Evolutionary conservation across 2,329 filamentous ascomycete species (phyloP).

Genomic region (Ceratocystis ficicola): DNA sequence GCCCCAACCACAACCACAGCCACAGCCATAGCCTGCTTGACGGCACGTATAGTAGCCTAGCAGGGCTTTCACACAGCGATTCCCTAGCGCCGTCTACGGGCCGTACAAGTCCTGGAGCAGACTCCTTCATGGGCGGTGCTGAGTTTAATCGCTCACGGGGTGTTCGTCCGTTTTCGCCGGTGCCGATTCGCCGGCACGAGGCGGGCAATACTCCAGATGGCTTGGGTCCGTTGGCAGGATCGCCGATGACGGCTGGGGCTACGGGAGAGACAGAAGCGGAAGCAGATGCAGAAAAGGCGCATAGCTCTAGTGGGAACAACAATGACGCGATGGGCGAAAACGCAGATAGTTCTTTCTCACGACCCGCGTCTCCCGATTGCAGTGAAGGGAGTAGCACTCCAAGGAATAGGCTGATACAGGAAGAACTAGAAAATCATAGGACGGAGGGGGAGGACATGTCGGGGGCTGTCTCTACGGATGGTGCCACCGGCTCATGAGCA

Average conservation of each 20-base stretch:
- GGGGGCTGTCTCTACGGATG: too few species aligned
- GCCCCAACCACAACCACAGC: background rate
- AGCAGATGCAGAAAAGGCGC: background rate
- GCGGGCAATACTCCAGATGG: slow-evolving; percentile 7
- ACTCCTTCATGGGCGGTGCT: slow-evolving; percentile 42
- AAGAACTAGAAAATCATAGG: too few species aligned
- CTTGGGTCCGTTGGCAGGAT: slow-evolving; percentile 1
- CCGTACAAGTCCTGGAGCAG: slow-evolving; percentile 28
- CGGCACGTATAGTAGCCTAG: background rate
- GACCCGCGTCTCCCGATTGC: too few species aligned
- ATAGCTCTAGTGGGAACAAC: too few species aligned
- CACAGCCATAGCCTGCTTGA: background rate
- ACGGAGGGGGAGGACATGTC: too few species aligned
- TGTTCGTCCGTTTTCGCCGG: slow-evolving; percentile 49
- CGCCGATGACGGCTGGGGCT: background rate
- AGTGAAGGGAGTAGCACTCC: too few species aligned
- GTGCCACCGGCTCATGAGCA: too few species aligned
- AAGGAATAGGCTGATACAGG: too few species aligned
- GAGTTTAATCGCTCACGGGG: slow-evolving; percentile 40
- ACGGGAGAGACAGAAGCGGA: too few species aligned
- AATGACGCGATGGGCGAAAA: too few species aligned
- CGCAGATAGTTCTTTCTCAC: too few species aligned
- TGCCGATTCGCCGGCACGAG: slow-evolving; percentile 28
- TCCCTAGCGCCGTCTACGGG: background rate
- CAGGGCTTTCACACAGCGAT: background rate